Conservation (phyloP, 805 yeast species). For the Hanseniaspora lindneri region DNA sequence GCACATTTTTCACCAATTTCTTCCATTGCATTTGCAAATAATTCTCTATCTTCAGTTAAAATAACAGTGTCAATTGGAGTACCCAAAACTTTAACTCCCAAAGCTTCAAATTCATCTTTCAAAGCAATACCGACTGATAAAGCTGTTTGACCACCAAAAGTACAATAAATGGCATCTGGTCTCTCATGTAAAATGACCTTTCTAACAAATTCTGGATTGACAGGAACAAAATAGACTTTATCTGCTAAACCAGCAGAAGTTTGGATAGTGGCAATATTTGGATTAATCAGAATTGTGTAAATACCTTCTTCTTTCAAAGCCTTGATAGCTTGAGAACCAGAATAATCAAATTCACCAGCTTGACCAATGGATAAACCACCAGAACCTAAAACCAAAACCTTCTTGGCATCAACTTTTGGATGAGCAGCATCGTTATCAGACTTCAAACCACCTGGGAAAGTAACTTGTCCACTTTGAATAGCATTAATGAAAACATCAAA, state of each 20-base stretch:
- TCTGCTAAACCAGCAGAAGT: conserved; percentile 92
- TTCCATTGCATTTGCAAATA: conserved; percentile 87
- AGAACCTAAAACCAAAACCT: conserved; percentile 79
- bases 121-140: conserved; percentile 87
- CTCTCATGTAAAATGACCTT: conserved; percentile 90
- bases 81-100: conserved; percentile 88
- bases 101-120: conserved; percentile 85
- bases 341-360: conserved; percentile 96
- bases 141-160: conserved; percentile 98
- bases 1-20: conserved; percentile 95
- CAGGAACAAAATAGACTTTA: conserved; percentile 89
- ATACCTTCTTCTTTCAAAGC: conserved; percentile 86
- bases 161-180: conserved; percentile 90
- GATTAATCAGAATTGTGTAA: conserved; percentile 75
- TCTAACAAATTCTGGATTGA: conserved; percentile 90
- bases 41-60: conserved; percentile 94
- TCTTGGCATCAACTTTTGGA: conserved; percentile 75
- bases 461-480: conserved; percentile 61
- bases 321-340: conserved; percentile 95
- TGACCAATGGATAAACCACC: conserved; percentile 97
- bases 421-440: conserved; percentile 63
- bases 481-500: conserved; percentile 85
- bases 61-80: conserved; percentile 93
- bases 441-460: conserved; percentile 78
- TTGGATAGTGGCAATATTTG: conserved; percentile 94